Base-by-base conservation (phyloP, 345 rosid species). In the Populus ilicifolia region DNA sequence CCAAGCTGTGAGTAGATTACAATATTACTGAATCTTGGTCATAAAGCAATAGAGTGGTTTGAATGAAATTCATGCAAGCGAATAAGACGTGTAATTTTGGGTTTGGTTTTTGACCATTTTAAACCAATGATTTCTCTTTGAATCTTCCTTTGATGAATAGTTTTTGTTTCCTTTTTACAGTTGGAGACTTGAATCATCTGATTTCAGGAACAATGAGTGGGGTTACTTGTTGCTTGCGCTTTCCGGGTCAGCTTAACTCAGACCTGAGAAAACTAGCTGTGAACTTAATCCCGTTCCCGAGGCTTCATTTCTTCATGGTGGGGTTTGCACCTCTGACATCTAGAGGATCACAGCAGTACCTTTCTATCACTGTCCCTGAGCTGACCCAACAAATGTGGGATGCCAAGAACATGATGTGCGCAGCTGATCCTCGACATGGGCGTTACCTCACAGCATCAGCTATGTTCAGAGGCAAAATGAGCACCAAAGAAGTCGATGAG, bases 391-490 rank as follows among this genome's bases (percentile, higher is more conserved):
- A 78, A 63, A 71, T 78, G 66, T 78, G 71, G 80, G 80, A 64
- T 46, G 70, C 80, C 63, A 78, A 77, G 80, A 77, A 77, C 64
- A 77, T 71, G 80, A 77, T 77, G 75, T 77, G 75, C 16, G 75
- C 75, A 48, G 77, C 81, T 66, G 77, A 72, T 54, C 77, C 77
- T 17, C 76, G 72, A 29, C 72, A 72, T 20, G 77, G 81, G 5
- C 68, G 73, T 23, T 78, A 78, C 76, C 63, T 78, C 12, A 78
- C 73, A 35, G 77, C 81, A 73, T 78, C 73, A 21, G 77, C 77
- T 3, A 67, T 72, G 81, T 78, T 78, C n/a, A 69, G 74, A 64
- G 88, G 88, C 43, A 86, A 86, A 81, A 86, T 83, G 88, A 86
- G 88, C 81, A 83, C 83, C 12, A 54, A 84, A 79, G 83, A 81